A percentile compares a stretch with the other conserved stretches of the same genome.
Conservation (phyloP, 2,329 filamentous ascomycete genomes). For the Ophiostoma populinum region DNA sequence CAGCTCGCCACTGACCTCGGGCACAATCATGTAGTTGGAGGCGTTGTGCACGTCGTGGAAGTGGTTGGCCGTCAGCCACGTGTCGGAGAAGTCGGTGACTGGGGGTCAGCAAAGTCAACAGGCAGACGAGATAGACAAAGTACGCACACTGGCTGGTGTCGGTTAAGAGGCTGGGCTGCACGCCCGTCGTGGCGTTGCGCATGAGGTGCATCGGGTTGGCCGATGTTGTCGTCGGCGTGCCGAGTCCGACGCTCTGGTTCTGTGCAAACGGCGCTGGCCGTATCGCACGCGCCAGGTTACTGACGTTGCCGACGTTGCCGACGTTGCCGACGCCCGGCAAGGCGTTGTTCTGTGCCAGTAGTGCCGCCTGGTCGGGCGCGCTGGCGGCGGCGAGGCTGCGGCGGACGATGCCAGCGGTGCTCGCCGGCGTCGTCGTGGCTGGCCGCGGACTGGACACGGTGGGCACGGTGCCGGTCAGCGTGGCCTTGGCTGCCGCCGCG, state of each 20-base stretch:
- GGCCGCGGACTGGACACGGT: too few species aligned
- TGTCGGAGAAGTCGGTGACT: constrained; percentile 69
- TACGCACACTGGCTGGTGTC: constrained; percentile 59
- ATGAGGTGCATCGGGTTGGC: constrained; percentile 46
- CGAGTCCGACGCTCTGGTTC: too few species aligned
- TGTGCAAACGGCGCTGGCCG: too few species aligned
- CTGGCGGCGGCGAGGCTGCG: constrained; percentile 18
- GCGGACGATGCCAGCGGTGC: constrained; percentile 19
- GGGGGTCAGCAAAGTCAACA: background rate
- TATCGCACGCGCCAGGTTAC: too few species aligned
- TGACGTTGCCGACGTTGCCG: too few species aligned
- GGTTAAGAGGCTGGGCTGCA: constrained; percentile 40
- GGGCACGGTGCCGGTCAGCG: too few species aligned
- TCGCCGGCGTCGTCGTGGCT: constrained; percentile 21
- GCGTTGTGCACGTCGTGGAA: constrained; percentile 92
- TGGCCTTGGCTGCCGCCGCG: constrained; percentile 41
- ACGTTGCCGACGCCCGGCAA: too few species aligned
- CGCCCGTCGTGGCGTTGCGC: constrained; percentile 49
- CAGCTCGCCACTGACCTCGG: constrained; percentile 91
- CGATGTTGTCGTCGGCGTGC: too few species aligned
- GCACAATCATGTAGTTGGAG: constrained; percentile 81
- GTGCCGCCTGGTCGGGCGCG: too few species aligned
- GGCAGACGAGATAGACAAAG: background rate
- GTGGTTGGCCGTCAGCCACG: constrained; percentile 63
- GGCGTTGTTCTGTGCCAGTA: too few species aligned